Evolutionary conservation across 805 yeast genomes (phyloP).

Genomic region (Yamadazyma paraphyllophila): DNA sequence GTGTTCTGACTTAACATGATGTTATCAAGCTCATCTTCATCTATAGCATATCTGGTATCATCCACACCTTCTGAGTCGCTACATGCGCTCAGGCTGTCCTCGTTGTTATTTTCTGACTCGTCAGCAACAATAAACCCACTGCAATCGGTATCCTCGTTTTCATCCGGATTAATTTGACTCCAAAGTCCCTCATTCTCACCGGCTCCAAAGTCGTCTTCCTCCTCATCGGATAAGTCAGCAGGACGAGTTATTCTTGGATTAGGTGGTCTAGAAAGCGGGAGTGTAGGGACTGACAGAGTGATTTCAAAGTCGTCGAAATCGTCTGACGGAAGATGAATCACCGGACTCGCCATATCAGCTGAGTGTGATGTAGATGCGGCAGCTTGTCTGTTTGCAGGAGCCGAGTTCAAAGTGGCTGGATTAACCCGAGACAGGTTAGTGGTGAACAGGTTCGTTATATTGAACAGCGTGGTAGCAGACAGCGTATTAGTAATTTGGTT

Average conservation of each 20-base stretch:
- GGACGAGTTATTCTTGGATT: not conserved
- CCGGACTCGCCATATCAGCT: not conserved
- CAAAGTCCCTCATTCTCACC: conserved; percentile 31
- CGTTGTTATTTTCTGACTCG: not conserved
- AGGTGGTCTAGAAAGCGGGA: not conserved
- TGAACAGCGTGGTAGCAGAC: too few species aligned
- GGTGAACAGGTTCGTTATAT: too few species aligned
- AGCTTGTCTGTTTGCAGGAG: too few species aligned
- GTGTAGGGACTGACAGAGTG: conserved; percentile 3
- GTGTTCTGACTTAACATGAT: conserved; percentile 34
- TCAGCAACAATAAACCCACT: conserved; percentile 23
- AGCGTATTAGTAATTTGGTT: too few species aligned
- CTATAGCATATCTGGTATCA: conserved; percentile 9
- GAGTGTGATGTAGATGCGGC: too few species aligned
- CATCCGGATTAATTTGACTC: conserved; percentile 33
- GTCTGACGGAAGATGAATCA: not conserved
- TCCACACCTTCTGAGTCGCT: conserved; percentile 8
- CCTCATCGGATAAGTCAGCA: conserved; percentile 2
- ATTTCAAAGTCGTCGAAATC: conserved; percentile 8
- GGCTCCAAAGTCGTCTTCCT: conserved; percentile 37
- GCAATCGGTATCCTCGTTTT: conserved; percentile 27
- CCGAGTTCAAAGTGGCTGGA: too few species aligned
- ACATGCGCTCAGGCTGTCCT: conserved; percentile 1
- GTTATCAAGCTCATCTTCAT: conserved; percentile 22
- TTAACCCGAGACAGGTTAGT: too few species aligned